Percentiles rank a stretch among this genome's conserved stretches.
These are phyloP conservation scores for Nevesoporus exiguus DNA, from an alignment of 768 basidiomycete genomes.

Conservation along the genomic window DNA sequence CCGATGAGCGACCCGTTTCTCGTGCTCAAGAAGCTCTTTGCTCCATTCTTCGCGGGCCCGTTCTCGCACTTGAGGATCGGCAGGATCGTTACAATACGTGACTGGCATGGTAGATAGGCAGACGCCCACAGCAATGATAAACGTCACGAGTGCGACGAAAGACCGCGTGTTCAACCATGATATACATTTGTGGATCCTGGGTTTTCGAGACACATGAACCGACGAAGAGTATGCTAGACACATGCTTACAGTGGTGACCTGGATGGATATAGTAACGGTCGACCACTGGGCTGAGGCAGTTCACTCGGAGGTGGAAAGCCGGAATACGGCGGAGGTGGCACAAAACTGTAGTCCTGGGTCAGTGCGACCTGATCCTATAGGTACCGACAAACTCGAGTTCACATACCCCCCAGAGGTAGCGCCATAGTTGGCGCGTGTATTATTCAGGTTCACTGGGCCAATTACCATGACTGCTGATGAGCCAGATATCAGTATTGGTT, in stretches of 20 bases:
- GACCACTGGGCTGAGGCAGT: neutral
- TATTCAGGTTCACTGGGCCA: neutral
- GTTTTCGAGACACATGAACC: neutral
- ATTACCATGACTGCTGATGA: neutral
- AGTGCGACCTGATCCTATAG: too few species aligned
- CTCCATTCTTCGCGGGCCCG: conserved; percentile 21
- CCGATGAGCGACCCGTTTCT: conserved; percentile 10
- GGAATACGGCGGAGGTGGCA: conserved; percentile 10
- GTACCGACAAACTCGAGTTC: too few species aligned
- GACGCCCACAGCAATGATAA: neutral
- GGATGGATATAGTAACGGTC: neutral
- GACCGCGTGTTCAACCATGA: neutral
- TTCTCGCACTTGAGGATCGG: conserved; percentile 18
- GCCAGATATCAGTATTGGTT: too few species aligned
- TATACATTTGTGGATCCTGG: neutral
- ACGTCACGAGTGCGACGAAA: neutral
- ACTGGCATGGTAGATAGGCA: conserved; percentile 9
- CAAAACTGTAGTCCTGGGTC: neutral
- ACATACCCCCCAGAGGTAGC: conserved; percentile 3
- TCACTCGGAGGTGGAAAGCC: neutral
- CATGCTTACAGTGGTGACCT: conserved; percentile 5
- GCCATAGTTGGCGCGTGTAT: conserved; percentile 1
- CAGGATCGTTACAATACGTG: conserved; percentile 19
- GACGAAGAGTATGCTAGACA: neutral
- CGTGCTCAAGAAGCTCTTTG: conserved; percentile 16